phyloP scores from a whole-genome alignment of 345 rosid species.

The Syzygium aqueum region DNA sequence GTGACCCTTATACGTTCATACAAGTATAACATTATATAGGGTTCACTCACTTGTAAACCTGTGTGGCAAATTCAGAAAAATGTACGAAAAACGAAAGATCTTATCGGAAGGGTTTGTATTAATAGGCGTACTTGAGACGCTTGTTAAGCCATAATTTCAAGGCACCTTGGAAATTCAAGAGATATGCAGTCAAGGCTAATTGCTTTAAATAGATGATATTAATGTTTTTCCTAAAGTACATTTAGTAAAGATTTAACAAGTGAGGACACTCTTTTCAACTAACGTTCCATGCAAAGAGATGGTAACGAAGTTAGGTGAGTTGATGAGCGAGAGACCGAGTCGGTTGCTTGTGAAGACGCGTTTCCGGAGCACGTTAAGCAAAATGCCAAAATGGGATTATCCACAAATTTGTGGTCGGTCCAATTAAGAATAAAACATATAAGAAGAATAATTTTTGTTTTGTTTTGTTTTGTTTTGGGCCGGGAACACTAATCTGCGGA shows the following conservation, averaged over 20 bases:
- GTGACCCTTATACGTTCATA: not conserved
- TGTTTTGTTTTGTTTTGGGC: not conserved
- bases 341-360: not conserved
- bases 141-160: not conserved
- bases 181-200: not conserved
- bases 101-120: fast-evolving
- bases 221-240: not conserved
- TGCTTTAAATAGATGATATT: not conserved
- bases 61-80: not conserved
- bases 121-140: fast-evolving
- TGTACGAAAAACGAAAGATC: not conserved
- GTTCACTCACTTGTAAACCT: not conserved
- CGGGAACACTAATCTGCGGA: not conserved
- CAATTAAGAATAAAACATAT: not conserved
- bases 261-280: not conserved
- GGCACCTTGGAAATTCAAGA: not conserved
- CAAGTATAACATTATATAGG: not conserved
- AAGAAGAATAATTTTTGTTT: not conserved
- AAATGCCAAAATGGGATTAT: not conserved
- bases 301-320: not conserved
- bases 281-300: not conserved
- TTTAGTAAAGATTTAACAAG: not conserved
- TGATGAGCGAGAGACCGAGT: not conserved
- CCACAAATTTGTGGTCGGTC: not conserved
- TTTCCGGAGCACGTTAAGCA: not conserved